Evolutionary conservation across 306 rosid genomes (phyloP), one percentile per base, ranked within the genome.

Genomic region (Dalbergia cochinchinensis): DNA sequence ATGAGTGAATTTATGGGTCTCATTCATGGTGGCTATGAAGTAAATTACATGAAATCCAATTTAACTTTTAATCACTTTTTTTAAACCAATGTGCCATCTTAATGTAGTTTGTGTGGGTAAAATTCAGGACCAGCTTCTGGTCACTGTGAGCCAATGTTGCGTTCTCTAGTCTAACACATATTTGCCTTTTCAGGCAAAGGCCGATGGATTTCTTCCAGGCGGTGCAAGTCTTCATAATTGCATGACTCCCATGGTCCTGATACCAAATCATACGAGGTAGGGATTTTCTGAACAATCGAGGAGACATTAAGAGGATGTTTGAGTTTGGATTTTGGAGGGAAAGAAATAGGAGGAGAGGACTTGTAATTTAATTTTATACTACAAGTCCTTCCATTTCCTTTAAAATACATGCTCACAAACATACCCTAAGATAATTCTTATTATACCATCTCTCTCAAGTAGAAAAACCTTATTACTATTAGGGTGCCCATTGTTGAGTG

Each of bases 1-100:
- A 94, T 94, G 99, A 92, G 91, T 84, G 99, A 94, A 82, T 94
- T 92, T 78, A 94, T 94, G 99, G 99, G 99, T 76, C 97, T 94
- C 72, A 89, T 94, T 80, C 69, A 84, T n/a, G 97, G 99, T 79
- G 93, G 93, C 80, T 94, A 94, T 63, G 99, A 92, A 97, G 97
- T 94, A 65, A 20, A 62, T 8, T 2, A 59, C 64, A 34, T 55
- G 42, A 64, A 69, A 44, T 54, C 60, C 6, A 54, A 0, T 57
- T 73, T 65, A 51, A 58, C 69, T 16, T 77, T 20, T 11, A 18
- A 18, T 31, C 39, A 15, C 5, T 26, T 26, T 26, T 26, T 26
- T 26, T 0, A 26, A 39, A 33, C 45, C 34, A 18, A 50, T 45
- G 37, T 20, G 39, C 50, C 33, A 55, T 65, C 54, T 42, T 58